phyloP scores from a whole-genome alignment of 2,329 filamentous ascomycete genomes.

The Diaporthe sp. region DNA sequence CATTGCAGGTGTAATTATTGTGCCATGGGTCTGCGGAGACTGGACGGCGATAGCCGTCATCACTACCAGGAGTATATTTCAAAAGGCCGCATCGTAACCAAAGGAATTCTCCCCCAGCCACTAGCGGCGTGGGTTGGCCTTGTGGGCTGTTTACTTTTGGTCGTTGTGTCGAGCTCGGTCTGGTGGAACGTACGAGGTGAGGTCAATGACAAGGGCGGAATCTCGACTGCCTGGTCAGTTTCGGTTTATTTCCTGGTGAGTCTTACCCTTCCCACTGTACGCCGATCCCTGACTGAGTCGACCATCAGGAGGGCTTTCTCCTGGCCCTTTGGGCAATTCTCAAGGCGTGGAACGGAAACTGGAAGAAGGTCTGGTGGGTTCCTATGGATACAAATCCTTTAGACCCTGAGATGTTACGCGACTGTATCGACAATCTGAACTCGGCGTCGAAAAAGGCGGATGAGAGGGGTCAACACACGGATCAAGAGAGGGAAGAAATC shows the following conservation, averaged over 20 bases:
- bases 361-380: conserved; percentile 23
- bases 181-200: conserved; percentile 16
- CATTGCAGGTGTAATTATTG: conserved; percentile 30
- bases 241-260: conserved; percentile 33
- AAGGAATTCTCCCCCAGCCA: conserved; percentile 29
- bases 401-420: conserved; percentile 13
- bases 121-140: conserved; percentile 32
- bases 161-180: conserved; percentile 32
- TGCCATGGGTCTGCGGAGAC: not conserved
- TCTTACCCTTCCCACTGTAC: not conserved
- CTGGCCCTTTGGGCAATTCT: not conserved
- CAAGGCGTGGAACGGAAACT: conserved; percentile 25
- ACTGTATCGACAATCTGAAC: not conserved
- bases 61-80: conserved; percentile 24
- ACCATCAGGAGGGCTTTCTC: not conserved
- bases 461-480: no score
- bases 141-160: conserved; percentile 26
- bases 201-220: not conserved
- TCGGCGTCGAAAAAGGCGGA: conserved; percentile 20
- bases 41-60: not conserved
- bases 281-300: not conserved
- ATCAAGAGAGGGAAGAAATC: no score
- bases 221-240: conserved; percentile 26
- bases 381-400: conserved; percentile 17
- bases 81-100: conserved; percentile 2